Evolutionary conservation across 2,329 filamentous ascomycete species (phyloP), one percentile per base, ranked within the genome.

Genomic region (Xenosphaeropsis pyriputrescens): DNA sequence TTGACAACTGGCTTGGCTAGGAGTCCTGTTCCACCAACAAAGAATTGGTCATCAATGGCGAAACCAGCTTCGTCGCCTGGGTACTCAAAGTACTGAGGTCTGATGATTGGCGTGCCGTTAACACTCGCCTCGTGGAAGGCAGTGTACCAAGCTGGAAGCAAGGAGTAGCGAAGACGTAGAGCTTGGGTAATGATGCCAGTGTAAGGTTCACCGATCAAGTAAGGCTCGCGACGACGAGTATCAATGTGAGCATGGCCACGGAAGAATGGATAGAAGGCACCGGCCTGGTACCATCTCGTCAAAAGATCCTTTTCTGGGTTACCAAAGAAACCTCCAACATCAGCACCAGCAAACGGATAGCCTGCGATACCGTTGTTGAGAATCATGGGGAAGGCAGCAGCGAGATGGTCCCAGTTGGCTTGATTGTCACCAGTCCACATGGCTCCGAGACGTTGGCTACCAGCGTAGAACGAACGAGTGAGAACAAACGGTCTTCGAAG

Each of bases 341-440:
- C 91, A 37, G 91, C 91, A 39, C 91, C 91, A 1, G 85, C 77
- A 53, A 96, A 96, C 9, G 91, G 91, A 58, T 83, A 96, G 6
- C 91, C 91, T 2, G 85, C 77, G 47, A 98, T 86, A 39, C 89
- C 88, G 53, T 94, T 84, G 57, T 82, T 91, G 31, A 98, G 65
- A 17, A 94, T 67, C 91, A 98, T 98, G 17, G 91, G 89, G 29
- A 95, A 73, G 2, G 86, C 82, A 1, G 79, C 83, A n/a, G 77
- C 83, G 13, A 98, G 71, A 53, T 96, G 88, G 14, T 79, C 76
- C 91, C 91, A 98, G 17, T 74, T 78, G 9, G 91, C 91, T 57
- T 91, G 83, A 62, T 98, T 98, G 56, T 98, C 91, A 43, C 91
- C 91, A 15, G 91, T 98, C 91, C 91, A 98, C 88, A 95, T 95